Conservation (phyloP, 2,329 filamentous ascomycete genomes). For the Fonsecaea multimorphosa region DNA sequence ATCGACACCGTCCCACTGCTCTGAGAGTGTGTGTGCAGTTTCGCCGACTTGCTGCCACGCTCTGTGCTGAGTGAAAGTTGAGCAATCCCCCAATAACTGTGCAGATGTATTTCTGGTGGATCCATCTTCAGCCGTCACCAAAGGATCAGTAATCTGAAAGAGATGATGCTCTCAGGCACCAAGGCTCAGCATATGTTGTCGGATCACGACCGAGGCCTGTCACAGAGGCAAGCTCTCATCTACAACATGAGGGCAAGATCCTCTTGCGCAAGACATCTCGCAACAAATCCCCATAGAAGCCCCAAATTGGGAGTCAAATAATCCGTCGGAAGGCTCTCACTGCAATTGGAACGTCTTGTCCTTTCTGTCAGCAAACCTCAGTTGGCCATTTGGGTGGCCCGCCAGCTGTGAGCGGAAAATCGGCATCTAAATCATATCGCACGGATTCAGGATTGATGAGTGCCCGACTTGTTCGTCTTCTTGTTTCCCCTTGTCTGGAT, state of each 20-base stretch:
- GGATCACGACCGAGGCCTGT: too few species aligned
- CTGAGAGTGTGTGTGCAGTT: too few species aligned
- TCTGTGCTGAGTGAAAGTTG: too few species aligned
- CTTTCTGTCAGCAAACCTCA: neutral
- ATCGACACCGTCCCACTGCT: neutral
- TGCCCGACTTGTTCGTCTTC: neutral
- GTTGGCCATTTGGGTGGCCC: neutral
- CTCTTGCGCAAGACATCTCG: neutral
- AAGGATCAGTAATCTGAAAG: neutral
- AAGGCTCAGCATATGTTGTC: neutral
- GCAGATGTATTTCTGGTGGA: slow-evolving; percentile 28
- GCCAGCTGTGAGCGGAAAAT: neutral
- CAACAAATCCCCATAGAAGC: neutral
- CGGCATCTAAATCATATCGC: neutral
- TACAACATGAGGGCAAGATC: neutral
- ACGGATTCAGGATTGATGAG: neutral
- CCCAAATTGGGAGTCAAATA: neutral
- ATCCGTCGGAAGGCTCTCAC: neutral
- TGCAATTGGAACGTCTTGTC: neutral
- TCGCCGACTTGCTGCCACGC: neutral
- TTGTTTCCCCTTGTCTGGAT: neutral
- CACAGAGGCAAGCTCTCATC: too few species aligned
- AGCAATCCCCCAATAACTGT: slow-evolving; percentile 34
- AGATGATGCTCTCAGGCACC: neutral
- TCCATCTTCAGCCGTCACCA: slow-evolving; percentile 30